Conservation (phyloP, 352 stramenopile species). For the Globisporangium barbulae region DNA sequence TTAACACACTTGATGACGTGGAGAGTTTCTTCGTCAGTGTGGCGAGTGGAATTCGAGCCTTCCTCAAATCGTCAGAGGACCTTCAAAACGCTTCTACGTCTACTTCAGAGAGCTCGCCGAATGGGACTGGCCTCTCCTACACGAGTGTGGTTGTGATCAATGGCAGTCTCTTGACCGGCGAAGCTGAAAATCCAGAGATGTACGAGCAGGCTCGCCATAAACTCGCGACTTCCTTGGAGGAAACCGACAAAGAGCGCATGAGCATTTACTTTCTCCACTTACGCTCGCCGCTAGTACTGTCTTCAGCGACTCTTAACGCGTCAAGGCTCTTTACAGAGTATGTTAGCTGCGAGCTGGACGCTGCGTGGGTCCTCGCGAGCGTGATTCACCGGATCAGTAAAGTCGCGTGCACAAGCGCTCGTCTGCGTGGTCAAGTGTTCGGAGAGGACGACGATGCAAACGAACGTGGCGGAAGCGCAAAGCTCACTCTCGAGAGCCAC, state of each 20-base stretch:
- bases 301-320: background rate
- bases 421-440: constrained; percentile 1
- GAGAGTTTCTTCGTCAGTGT: background rate
- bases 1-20: background rate
- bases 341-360: constrained; percentile 10
- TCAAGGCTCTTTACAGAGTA: constrained; percentile 17
- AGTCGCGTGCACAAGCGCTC: constrained; percentile 10
- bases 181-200: background rate
- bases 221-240: constrained; percentile 1
- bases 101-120: background rate
- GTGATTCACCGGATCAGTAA: constrained; percentile 14
- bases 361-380: constrained; percentile 17
- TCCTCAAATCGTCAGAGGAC: background rate
- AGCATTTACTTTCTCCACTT: constrained; percentile 20
- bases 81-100: background rate
- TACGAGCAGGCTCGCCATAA: constrained; percentile 1
- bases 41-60: background rate
- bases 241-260: background rate
- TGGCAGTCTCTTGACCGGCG: background rate
- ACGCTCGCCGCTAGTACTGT: background rate
- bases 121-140: background rate
- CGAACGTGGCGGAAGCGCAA: background rate
- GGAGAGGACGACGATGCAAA: background rate
- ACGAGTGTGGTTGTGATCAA: constrained; percentile 20
- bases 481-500: constrained; percentile 4